These are phyloP conservation scores for Clonostachys rhizophaga DNA, from an alignment of 2,329 filamentous ascomycete species.

Conservation along the genomic window DNA sequence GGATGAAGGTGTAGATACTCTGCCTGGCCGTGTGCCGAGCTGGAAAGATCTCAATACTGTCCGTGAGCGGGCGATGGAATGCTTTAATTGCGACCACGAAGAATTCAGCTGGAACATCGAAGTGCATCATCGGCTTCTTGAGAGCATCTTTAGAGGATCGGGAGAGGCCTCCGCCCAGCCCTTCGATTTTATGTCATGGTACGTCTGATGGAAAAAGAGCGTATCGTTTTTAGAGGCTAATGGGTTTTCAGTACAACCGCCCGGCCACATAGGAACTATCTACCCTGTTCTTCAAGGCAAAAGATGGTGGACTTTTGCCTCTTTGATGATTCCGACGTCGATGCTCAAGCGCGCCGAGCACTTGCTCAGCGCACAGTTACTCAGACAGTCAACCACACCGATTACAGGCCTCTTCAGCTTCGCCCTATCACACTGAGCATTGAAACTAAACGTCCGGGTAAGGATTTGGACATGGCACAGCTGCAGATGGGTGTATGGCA, in stretches of 20 bases:
- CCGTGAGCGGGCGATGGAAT: neutral
- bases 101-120: neutral
- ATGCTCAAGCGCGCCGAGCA: too few relatives aligned
- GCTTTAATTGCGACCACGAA: neutral
- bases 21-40: neutral
- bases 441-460: neutral
- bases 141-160: neutral
- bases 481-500: neutral
- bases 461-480: neutral
- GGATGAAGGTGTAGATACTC: neutral
- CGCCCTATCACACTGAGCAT: neutral
- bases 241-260: too few relatives aligned
- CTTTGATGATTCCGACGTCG: too few relatives aligned
- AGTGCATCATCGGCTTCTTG: neutral
- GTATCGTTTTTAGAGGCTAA: too few relatives aligned
- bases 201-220: too few relatives aligned
- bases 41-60: neutral
- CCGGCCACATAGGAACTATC: too few relatives aligned
- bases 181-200: too few relatives aligned
- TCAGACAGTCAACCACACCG: neutral
- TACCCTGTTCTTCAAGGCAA: too few relatives aligned
- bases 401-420: neutral
- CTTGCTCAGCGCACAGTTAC: neutral
- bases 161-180: neutral
- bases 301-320: neutral